phyloP scores from a whole-genome alignment of 306 rosid species.

The Bauhinia variegata region DNA sequence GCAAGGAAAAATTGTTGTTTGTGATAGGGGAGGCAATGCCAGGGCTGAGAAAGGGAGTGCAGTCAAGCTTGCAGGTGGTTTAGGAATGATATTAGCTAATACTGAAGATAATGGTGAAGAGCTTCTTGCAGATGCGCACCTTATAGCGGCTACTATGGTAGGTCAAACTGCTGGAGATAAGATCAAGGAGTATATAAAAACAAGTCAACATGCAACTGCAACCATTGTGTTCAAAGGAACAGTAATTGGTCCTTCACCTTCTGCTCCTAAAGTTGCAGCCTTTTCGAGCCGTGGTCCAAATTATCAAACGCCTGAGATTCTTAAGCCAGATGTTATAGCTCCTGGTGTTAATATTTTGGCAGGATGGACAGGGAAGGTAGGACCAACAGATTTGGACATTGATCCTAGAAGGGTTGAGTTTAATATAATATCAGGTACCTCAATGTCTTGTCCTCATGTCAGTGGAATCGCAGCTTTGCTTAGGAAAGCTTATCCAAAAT shows the following conservation, averaged over 20 bases:
- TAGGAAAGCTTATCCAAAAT: constrained; percentile 67
- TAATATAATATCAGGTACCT: constrained; percentile 92
- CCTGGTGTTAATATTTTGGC: constrained; percentile 94
- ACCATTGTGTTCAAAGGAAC: constrained; percentile 72
- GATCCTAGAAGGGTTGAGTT: constrained; percentile 89
- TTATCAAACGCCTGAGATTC: constrained; percentile 66
- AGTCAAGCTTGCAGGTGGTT: constrained; percentile 75
- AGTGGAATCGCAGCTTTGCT: constrained; percentile 88
- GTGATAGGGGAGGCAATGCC: constrained; percentile 87
- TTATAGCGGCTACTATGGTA: constrained; percentile 79
- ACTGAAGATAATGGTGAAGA: constrained; percentile 67
- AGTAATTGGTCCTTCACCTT: constrained; percentile 66
- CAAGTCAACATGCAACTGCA: constrained; percentile 52
- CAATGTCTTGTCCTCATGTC: constrained; percentile 92
- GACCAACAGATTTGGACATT: constrained; percentile 74
- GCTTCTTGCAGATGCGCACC: constrained; percentile 85
- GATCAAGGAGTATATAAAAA: constrained; percentile 56
- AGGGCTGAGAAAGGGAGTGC: constrained; percentile 80
- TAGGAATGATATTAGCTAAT: constrained; percentile 72
- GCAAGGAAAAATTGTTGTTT: constrained; percentile 77
- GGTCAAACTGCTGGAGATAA: constrained; percentile 69
- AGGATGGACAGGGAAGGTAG: constrained; percentile 76
- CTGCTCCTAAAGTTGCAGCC: constrained; percentile 81
- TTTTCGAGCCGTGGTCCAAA: constrained; percentile 94
- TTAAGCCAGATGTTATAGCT: constrained; percentile 89